Percentiles rank a stretch among this genome's conserved stretches.
Evolutionary conservation across 2,329 filamentous ascomycete genomes (phyloP).

Genomic region (Ceratocystis diversiconidia): DNA sequence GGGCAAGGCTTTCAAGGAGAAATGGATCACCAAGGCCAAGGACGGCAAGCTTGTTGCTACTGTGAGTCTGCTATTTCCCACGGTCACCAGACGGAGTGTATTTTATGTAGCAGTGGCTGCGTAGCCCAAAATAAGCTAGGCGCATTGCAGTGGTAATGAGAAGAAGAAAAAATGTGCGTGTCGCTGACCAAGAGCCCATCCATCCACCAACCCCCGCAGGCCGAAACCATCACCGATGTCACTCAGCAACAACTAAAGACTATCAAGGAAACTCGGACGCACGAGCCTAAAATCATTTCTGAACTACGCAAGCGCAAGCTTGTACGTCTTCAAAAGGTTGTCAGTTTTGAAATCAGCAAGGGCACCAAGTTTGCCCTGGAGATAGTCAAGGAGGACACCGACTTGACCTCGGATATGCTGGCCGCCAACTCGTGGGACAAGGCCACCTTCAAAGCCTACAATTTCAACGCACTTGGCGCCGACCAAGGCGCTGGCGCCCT

Average conservation of each 20-base stretch:
- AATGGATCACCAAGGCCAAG: slow-evolving; percentile 52
- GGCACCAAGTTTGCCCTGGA: slow-evolving; percentile 78
- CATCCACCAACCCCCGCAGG: slow-evolving; percentile 25
- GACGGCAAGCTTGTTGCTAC: slow-evolving; percentile 41
- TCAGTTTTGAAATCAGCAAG: slow-evolving; percentile 72
- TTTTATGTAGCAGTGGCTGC: background rate
- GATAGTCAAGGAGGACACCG: slow-evolving; percentile 85
- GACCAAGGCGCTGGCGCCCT: slow-evolving; percentile 47
- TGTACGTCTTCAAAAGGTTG: slow-evolving; percentile 66
- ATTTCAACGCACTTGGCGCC: slow-evolving; percentile 57
- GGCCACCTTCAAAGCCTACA: slow-evolving; percentile 65
- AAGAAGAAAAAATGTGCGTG: background rate
- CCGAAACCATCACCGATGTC: slow-evolving; percentile 63
- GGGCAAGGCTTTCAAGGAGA: slow-evolving; percentile 80
- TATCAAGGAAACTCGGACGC: slow-evolving; percentile 55
- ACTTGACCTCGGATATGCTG: slow-evolving; percentile 89
- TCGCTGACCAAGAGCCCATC: slow-evolving; percentile 5
- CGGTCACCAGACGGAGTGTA: background rate
- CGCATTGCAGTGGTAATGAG: too few relatives aligned
- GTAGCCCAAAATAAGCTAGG: too few relatives aligned
- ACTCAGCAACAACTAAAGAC: slow-evolving; percentile 61
- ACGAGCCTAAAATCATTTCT: slow-evolving; percentile 61
- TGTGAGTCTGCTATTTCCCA: slow-evolving; percentile 26
- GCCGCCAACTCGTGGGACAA: slow-evolving; percentile 81
- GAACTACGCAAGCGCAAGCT: slow-evolving; percentile 91